Conservation (phyloP, 1,139 yeast genomes). For the Yamadazyma dendronema region DNA sequence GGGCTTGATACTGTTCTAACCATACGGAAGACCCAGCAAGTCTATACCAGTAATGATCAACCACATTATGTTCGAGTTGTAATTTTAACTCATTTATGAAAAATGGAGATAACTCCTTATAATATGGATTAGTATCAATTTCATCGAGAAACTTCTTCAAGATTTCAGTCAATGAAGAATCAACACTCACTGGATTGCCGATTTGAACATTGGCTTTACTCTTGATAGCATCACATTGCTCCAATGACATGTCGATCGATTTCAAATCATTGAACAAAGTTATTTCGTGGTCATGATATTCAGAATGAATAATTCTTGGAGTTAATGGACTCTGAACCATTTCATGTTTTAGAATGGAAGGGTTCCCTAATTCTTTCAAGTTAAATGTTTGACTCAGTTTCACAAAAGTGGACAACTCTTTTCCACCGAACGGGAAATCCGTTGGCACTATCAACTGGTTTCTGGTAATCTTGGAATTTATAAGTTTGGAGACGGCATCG, state of each 20-base stretch:
- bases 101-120: conserved; percentile 25
- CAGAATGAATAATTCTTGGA: conserved; percentile 7
- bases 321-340: conserved; percentile 8
- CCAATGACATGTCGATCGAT: conserved; percentile 18
- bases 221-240: conserved; percentile 17
- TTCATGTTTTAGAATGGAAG: conserved; percentile 13
- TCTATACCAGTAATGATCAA: conserved; percentile 34
- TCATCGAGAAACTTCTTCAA: conserved; percentile 18
- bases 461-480: conserved; percentile 13
- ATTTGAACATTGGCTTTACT: conserved; percentile 16
- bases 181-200: conserved; percentile 20
- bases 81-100: conserved; percentile 23
- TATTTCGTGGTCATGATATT: conserved; percentile 18
- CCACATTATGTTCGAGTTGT: conserved; percentile 26
- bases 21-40: conserved; percentile 42
- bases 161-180: conserved; percentile 20
- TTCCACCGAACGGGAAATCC: conserved; percentile 15
- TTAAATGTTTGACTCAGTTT: conserved; percentile 12
- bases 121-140: conserved; percentile 19
- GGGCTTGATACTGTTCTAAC: conserved; percentile 40
- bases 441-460: conserved; percentile 23
- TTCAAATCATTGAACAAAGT: conserved; percentile 18
- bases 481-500: conserved; percentile 7
- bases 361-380: conserved; percentile 12
- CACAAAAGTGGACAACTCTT: conserved; percentile 16